A percentile compares a stretch with the other conserved stretches of the same genome.
phyloP scores from a whole-genome alignment of 2,329 filamentous ascomycete species.

The Aspergillus latus region DNA sequence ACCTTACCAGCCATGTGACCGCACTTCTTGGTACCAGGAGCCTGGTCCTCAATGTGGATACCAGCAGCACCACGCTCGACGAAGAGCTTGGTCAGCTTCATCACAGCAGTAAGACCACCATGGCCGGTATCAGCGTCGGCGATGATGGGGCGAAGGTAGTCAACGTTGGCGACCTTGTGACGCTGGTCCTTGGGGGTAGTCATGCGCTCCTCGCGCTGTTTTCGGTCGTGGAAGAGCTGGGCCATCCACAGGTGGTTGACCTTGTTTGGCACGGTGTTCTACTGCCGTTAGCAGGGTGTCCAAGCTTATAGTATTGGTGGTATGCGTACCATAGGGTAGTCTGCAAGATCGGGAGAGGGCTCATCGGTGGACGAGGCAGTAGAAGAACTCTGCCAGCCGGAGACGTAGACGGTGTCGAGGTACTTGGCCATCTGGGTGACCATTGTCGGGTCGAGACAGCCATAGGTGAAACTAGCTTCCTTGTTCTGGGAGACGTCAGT shows the following conservation, averaged over 20 bases:
- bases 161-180: slow-evolving; percentile 71
- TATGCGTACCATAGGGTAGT: slow-evolving; percentile 76
- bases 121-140: slow-evolving; percentile 97
- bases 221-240: slow-evolving; percentile 98
- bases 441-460: slow-evolving; percentile 96
- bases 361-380: slow-evolving; percentile 94
- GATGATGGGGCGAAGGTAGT: slow-evolving; percentile 94
- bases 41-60: slow-evolving; percentile 98
- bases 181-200: slow-evolving; percentile 72
- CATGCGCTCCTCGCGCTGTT: slow-evolving; percentile 93
- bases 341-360: slow-evolving; percentile 94
- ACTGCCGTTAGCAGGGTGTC: slow-evolving; percentile 16
- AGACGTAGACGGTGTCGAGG: slow-evolving; percentile 97
- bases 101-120: slow-evolving; percentile 94
- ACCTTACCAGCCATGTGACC: slow-evolving; percentile 99
- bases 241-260: slow-evolving; percentile 97
- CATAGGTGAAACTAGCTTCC: slow-evolving; percentile 91
- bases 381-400: slow-evolving; percentile 97
- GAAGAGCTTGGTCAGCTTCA: slow-evolving; percentile 99
- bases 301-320: not conserved
- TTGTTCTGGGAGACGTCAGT: slow-evolving; percentile 58
- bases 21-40: slow-evolving; percentile 98
- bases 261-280: slow-evolving; percentile 98
- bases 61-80: slow-evolving; percentile 94
- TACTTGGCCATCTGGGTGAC: slow-evolving; percentile 99